Conservation (phyloP, 768 basidiomycete genomes). For the Serendipita sp. region DNA sequence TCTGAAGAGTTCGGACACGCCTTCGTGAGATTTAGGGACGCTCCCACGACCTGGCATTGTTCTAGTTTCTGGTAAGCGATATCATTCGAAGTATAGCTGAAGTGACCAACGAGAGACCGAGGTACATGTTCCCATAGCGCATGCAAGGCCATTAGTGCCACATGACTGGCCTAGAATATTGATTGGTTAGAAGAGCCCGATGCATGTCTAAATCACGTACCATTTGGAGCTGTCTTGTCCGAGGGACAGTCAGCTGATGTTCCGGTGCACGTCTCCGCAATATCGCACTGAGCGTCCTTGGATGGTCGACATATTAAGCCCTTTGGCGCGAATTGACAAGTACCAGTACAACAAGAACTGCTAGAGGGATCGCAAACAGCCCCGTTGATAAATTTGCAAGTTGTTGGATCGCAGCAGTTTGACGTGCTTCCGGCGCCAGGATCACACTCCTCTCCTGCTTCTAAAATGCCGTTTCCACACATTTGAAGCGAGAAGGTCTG, state of each 20-base stretch:
- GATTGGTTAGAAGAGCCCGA: not conserved
- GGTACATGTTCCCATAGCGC: slow-evolving; percentile 68
- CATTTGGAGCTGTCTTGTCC: slow-evolving; percentile 46
- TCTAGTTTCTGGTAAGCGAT: slow-evolving; percentile 20
- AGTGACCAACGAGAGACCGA: slow-evolving; percentile 41
- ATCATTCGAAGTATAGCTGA: not conserved
- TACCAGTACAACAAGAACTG: slow-evolving; percentile 53
- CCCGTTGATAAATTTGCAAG: slow-evolving; percentile 55
- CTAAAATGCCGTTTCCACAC: slow-evolving; percentile 76
- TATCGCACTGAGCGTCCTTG: slow-evolving; percentile 51
- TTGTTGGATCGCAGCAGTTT: slow-evolving; percentile 54
- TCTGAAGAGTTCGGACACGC: slow-evolving; percentile 52
- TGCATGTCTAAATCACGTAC: slow-evolving; percentile 20
- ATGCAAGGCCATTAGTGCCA: slow-evolving; percentile 44
- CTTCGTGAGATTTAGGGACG: slow-evolving; percentile 47
- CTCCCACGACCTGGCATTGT: slow-evolving; percentile 62
- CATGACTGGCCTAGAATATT: slow-evolving; percentile 39
- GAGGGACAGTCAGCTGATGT: slow-evolving; percentile 54
- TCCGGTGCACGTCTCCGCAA: slow-evolving; percentile 58
- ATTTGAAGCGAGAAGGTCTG: slow-evolving; percentile 46
- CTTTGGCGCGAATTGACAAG: slow-evolving; percentile 52
- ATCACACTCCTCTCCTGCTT: slow-evolving; percentile 75
- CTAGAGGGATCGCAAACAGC: slow-evolving; percentile 69
- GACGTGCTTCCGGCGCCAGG: slow-evolving; percentile 46
- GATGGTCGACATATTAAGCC: slow-evolving; percentile 57